Evolutionary conservation across 768 basidiomycete genomes (phyloP).

Genomic region (Cystobasidium tubakii): DNA sequence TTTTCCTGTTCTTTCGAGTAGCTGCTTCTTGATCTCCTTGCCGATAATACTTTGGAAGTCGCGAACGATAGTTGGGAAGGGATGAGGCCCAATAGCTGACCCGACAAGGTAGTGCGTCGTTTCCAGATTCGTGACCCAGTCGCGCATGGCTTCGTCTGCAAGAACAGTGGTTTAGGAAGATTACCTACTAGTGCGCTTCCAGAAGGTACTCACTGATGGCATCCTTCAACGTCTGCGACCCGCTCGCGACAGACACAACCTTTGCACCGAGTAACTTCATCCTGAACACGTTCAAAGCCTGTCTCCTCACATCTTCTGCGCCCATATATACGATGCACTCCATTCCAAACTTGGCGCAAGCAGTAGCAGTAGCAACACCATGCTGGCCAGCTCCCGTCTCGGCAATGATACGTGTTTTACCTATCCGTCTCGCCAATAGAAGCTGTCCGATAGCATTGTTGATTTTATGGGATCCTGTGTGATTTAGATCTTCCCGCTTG

Average conservation of each 20-base stretch:
- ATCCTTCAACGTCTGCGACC: constrained; percentile 91
- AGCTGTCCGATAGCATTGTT: constrained; percentile 98
- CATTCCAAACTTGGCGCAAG: constrained; percentile 91
- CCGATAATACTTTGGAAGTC: constrained; percentile 97
- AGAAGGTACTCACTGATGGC: constrained; percentile 66
- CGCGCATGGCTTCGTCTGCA: constrained; percentile 80
- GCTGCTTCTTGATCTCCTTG: constrained; percentile 83
- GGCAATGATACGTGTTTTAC: constrained; percentile 94
- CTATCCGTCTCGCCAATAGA: constrained; percentile 82
- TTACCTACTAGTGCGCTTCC: too few species aligned
- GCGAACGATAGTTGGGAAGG: constrained; percentile 96
- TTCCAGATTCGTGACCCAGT: constrained; percentile 94
- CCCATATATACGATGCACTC: constrained; percentile 98
- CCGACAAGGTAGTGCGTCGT: constrained; percentile 95
- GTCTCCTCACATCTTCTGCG: constrained; percentile 88
- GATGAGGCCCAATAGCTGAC: constrained; percentile 94
- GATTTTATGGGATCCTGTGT: constrained; percentile 98
- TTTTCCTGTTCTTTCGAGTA: constrained; percentile 67
- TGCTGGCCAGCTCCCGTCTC: constrained; percentile 99
- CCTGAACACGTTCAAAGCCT: constrained; percentile 94
- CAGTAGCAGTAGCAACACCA: constrained; percentile 97
- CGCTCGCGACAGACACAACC: constrained; percentile 88
- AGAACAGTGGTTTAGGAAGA: too few species aligned
- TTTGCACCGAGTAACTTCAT: constrained; percentile 96
- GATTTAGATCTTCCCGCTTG: constrained; percentile 93